Percentiles rank a stretch among this genome's conserved stretches.
Conservation (phyloP, 257 asterid species). For the Sherardia arvensis region DNA sequence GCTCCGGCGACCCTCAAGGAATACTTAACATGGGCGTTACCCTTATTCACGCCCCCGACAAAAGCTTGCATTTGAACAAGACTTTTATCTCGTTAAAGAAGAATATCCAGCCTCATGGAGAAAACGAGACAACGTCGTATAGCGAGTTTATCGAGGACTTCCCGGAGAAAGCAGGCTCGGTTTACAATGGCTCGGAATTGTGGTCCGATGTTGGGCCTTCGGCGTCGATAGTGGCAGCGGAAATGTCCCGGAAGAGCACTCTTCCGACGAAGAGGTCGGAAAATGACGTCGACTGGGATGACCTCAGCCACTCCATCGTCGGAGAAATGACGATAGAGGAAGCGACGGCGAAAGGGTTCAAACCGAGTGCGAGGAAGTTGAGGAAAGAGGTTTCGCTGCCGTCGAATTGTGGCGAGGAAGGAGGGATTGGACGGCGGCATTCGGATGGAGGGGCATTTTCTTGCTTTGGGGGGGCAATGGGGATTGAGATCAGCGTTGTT, state of each 20-base stretch:
- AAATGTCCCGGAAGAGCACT: slow-evolving; percentile 23
- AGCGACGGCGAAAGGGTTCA: slow-evolving; percentile 49
- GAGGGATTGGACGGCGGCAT: slow-evolving; percentile 20
- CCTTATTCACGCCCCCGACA: slow-evolving; percentile 33
- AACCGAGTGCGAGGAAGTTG: slow-evolving; percentile 20
- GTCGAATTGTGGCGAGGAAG: background rate
- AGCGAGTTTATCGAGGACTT: slow-evolving; percentile 20
- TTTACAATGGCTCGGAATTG: slow-evolving; percentile 18
- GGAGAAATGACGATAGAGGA: slow-evolving; percentile 56
- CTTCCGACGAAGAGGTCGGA: background rate
- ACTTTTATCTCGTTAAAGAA: too few species aligned
- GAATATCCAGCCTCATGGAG: background rate
- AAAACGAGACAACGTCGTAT: background rate
- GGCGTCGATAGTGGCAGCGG: slow-evolving; percentile 80
- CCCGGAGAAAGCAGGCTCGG: slow-evolving; percentile 26
- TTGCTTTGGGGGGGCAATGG: slow-evolving; percentile 42
- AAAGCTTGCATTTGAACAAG: slow-evolving; percentile 22
- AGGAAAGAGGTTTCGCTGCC: slow-evolving; percentile 16
- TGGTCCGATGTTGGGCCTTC: slow-evolving; percentile 93
- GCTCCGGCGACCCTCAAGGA: slow-evolving; percentile 73
- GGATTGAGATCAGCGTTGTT: slow-evolving; percentile 58
- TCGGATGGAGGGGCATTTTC: slow-evolving; percentile 38
- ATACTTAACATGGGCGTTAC: slow-evolving; percentile 73
- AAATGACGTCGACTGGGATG: slow-evolving; percentile 22
- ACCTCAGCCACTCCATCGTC: slow-evolving; percentile 34